Percentiles rank a stretch among this genome's conserved stretches.
These are phyloP conservation scores for Fonsecaea multimorphosa DNA, from an alignment of 2,329 filamentous ascomycete species.

Conservation along the genomic window DNA sequence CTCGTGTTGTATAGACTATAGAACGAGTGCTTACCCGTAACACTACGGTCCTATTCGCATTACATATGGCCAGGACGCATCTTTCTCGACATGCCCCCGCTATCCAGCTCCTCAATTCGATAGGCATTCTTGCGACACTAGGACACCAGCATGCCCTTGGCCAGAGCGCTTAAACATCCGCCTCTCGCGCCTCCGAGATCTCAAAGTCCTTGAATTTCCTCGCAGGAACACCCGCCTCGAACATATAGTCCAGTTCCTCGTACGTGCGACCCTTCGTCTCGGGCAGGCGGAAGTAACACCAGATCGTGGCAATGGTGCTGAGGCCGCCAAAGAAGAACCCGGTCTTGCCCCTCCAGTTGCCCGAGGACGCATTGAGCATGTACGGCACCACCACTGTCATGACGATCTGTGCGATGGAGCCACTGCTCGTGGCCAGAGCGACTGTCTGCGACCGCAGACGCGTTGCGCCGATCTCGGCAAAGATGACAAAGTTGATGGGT, in stretches of 20 bases:
- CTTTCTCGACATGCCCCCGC: not conserved
- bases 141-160: not conserved
- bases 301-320: slow-evolving; percentile 49
- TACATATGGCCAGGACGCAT: not conserved
- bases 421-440: slow-evolving; percentile 58
- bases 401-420: slow-evolving; percentile 58
- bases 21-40: not conserved
- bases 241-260: slow-evolving; percentile 44
- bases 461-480: slow-evolving; percentile 60
- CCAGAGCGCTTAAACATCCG: slow-evolving; percentile 7
- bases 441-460: slow-evolving; percentile 61
- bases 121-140: not conserved
- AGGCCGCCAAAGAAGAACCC: slow-evolving; percentile 70
- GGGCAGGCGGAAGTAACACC: slow-evolving; percentile 43
- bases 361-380: slow-evolving; percentile 41
- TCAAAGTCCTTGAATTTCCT: slow-evolving; percentile 34
- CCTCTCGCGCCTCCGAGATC: slow-evolving; percentile 15
- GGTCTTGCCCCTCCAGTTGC: slow-evolving; percentile 46
- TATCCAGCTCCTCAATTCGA: not conserved
- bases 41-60: not conserved
- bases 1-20: not conserved
- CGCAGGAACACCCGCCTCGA: slow-evolving; percentile 36
- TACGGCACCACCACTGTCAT: slow-evolving; percentile 49
- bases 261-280: slow-evolving; percentile 41
- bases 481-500: slow-evolving; percentile 58